Base-by-base conservation (phyloP, 108 stramenopile genomes). In the Skeletonema menzelii region DNA sequence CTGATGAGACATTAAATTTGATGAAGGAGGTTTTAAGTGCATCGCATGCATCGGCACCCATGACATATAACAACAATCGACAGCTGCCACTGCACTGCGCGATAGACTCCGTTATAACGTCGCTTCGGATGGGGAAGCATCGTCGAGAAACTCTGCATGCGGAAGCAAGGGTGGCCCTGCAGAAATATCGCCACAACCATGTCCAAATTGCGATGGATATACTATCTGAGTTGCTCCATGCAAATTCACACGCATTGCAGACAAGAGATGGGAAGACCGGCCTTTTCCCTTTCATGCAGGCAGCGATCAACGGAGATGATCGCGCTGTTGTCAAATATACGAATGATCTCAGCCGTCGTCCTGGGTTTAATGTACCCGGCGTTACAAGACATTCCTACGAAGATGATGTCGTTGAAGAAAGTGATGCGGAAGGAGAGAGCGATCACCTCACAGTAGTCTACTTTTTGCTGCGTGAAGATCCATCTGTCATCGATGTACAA, bases 201-300 rank as follows among this genome's bases (percentile, higher is more conserved):
- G 56, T 88, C 0, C 37, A 60, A 27, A 72, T 74, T 24, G 77
- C 85, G 42, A 53, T 82, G 55, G 76, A 83, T 46, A 65, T 83
- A 27, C 32, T 88, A 10, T 56, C 70, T 5, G 42, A 37, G 17
- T 75, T 92, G 56, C 71, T 92, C 20, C 57, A 72, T 11, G 72
- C 76, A 15, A 78, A 86, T 76, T 84, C 87, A 30, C 74, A 67
- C 24, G 81, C 87, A 44, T 59, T 92, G 32, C 63, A 83, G 20
- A 65, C 65, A 2, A 70, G 75, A 8, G 91, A 92, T 67, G 85
- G 86, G 12, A 55, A 58, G 40, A 84, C 87, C 10, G 70, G 69
- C 12, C 82, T 92, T 64, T 76, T 60, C 56, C 91, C 91, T 12
- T 92, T 83, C 66, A 72, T 89, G 66, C 88, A 92, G 65, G 91